Conservation (phyloP, 129 eudicot species). For the Deinandra increscens region DNA sequence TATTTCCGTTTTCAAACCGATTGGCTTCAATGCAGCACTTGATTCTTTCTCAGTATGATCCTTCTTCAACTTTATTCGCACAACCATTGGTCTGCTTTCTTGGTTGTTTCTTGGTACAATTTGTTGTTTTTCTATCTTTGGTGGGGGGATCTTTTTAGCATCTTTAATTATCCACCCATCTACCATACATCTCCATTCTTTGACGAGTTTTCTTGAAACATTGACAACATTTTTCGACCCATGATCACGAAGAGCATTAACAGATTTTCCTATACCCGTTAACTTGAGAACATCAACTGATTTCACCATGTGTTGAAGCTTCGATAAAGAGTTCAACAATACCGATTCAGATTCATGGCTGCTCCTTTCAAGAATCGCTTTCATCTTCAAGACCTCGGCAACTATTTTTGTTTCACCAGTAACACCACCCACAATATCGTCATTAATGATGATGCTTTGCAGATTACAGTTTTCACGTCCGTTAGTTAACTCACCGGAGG, state of each 20-base stretch:
- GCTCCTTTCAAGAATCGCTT: not conserved
- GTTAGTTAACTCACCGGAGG: no score
- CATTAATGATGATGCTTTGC: no score
- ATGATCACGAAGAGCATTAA: not conserved
- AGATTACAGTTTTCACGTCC: no score
- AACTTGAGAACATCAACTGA: not conserved
- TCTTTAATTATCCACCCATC: slow-evolving; percentile 7
- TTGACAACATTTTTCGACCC: not conserved
- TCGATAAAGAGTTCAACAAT: not conserved
- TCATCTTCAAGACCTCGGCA: not conserved
- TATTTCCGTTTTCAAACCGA: no score
- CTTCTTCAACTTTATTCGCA: not conserved
- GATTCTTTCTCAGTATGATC: not conserved
- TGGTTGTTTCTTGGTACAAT: not conserved
- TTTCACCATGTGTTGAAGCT: not conserved
- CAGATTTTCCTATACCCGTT: not conserved
- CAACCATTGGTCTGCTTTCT: not conserved
- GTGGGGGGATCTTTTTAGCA: not conserved
- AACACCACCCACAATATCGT: no score
- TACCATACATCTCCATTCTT: not conserved
- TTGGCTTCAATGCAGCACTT: no score
- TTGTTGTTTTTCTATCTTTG: not conserved
- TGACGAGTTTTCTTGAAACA: not conserved
- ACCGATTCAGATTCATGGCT: not conserved
- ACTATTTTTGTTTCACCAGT: not conserved